Base-by-base conservation (phyloP, 73 alveolate genomes). In the Tetrahymena thermophila region DNA sequence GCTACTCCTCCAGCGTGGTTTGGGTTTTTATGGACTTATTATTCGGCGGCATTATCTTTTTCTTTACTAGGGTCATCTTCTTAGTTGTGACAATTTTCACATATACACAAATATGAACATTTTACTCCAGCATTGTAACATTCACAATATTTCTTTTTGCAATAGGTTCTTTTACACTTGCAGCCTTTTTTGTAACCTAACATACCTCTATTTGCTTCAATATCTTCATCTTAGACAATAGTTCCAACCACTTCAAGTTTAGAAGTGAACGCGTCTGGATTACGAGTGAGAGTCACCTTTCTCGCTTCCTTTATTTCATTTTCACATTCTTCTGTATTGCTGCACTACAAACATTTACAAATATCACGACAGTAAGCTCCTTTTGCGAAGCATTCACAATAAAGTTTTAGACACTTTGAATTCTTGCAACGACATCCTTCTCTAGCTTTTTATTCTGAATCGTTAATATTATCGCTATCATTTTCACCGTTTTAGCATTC, bases 381-480 rank as follows among this genome's bases (percentile, higher is more conserved):
- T 94, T 96, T 97, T 10, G 98, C 97, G 95, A 98, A 98, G 35
- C 99, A 98, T 89, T 98, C 99, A 95, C 99, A 98, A 96, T 98
- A 98, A 93, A 98, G 96, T 94, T 98, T 98, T 58, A 98, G 43
- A 85, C 99, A 98, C 93, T 97, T 97, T 34, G 99, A 97, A 85
- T 96, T 97, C 93, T 97, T 97, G 94, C 99, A 98, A 89, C 96
- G 96, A 96, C 99, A 98, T 31, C 89, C 89, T 71, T 71, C 89
- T 71, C 89, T 71, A 8, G 4, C 4, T 31, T 71, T 71, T 71
- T 71, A 71, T 31, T 71, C 89, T 19, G 40, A 15, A 25, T 71
- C 89, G 31, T 71, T 71, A 6, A 19, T 19, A 31, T 71, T 71
- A 21, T 71, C 89, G 23, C 89, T 71, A 13, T 71, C 89, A 71